Evolutionary conservation across 2,329 filamentous ascomycete genomes (phyloP).

Genomic region (Chaetothyriales sp.): DNA sequence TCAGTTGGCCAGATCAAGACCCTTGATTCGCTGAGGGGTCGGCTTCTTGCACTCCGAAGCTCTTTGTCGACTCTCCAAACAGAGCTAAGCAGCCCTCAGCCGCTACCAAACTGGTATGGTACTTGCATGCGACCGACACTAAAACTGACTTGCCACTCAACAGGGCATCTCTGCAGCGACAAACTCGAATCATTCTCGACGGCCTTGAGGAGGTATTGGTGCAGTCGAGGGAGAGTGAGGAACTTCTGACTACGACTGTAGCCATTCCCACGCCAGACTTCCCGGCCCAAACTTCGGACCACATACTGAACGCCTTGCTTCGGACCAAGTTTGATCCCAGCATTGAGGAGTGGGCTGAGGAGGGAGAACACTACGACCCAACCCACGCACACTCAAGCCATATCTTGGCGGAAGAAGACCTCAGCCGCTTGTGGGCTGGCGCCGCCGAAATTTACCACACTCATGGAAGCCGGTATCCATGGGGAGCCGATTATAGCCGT

Average conservation of each 20-base stretch:
- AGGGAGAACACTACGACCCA: conserved; percentile 34
- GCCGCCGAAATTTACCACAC: conserved; percentile 18
- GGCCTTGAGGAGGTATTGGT: conserved; percentile 53
- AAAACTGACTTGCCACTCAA: background rate
- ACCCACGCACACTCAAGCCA: conserved; percentile 17
- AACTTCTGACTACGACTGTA: conserved; percentile 53
- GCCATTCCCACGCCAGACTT: conserved; percentile 62
- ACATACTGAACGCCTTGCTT: conserved; percentile 50
- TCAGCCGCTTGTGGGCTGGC: conserved; percentile 44
- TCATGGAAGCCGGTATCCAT: conserved; percentile 19
- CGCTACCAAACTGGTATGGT: background rate
- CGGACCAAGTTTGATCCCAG: conserved; percentile 70
- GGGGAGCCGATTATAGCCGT: conserved; percentile 50
- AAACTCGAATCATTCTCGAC: conserved; percentile 52
- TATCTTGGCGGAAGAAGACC: conserved; percentile 20
- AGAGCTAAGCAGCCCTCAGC: background rate
- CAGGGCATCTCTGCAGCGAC: conserved; percentile 57
- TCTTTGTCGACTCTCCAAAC: background rate
- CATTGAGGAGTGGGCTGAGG: conserved; percentile 55
- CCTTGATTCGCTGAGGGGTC: background rate
- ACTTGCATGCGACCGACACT: background rate
- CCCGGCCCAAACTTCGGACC: conserved; percentile 52
- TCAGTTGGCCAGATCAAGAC: background rate
- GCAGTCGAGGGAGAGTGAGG: conserved; percentile 47
- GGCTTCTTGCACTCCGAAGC: background rate